Evolutionary conservation across 805 yeast genomes (phyloP), one percentile per base, ranked within the genome.

Genomic region (Alloascoidea hylecoeti): DNA sequence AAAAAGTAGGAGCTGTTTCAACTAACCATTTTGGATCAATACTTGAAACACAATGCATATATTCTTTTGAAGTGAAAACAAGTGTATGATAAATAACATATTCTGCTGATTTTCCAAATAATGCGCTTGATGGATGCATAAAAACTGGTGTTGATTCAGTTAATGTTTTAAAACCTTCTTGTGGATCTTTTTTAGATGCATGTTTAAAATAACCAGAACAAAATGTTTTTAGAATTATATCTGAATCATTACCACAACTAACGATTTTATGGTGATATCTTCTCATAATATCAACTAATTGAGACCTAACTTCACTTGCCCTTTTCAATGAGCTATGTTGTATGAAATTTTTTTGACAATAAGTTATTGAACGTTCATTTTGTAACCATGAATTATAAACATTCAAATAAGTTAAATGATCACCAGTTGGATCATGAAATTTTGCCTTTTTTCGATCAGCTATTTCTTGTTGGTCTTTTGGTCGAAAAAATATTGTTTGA

Each of bases 281-380:
- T 27, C 44, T 45, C 46, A 69, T 42, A 14, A 73, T 58, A 2
- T 73, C 72, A 16, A 66, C 67, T 18, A 89, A 52, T 50, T 89
- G 97, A 19, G 69, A 68, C 23, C 89, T 60, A 2, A 88, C 76
- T 37, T 79, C 84, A 39, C 71, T 60, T 0, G 77, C 86, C 38
- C 94, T 59, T 35, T 60, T 63, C 55, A 89, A 56, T 0, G 92
- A 71, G 46, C 81, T 71, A 54, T 74, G 78, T 49, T 88, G 95
- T 2, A 89, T 51, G 49, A 72, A 84, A 49, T 83, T 78, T 47
- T 86, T 95, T 42, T 66, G 69, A 49, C 96, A 88, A 96, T 96
- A 89, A 36, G 72, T 69, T 16, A 62, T 61, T 1, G 94, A 77
- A 50, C 61, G 76, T 1, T 79, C 82, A 27, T 68, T 68, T 3